Evolutionary conservation across 805 yeast species (phyloP).

Genomic region (Wickerhamiella shivajii): DNA sequence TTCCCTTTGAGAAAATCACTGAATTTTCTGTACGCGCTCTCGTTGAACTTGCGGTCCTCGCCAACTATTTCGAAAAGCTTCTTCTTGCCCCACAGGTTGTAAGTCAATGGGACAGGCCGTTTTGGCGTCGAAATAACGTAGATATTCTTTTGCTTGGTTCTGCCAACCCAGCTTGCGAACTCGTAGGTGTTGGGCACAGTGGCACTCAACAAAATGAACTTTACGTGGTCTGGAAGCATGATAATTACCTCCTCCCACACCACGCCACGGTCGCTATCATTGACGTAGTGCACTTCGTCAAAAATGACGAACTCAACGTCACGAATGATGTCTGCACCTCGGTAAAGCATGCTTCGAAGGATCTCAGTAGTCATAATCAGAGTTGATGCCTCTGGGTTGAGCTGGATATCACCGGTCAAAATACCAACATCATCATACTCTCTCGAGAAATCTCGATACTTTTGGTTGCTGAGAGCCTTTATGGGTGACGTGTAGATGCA

Average conservation of each 20-base stretch:
- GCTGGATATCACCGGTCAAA: constrained; percentile 95
- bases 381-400: constrained; percentile 91
- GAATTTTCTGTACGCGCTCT: constrained; percentile 34
- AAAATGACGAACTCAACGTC: constrained; percentile 96
- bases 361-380: constrained; percentile 97
- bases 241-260: constrained; percentile 99
- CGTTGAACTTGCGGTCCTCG: constrained; percentile 54
- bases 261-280: constrained; percentile 93
- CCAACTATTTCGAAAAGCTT: constrained; percentile 60
- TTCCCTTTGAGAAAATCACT: background rate
- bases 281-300: constrained; percentile 96
- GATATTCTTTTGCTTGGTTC: constrained; percentile 90
- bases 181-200: constrained; percentile 98
- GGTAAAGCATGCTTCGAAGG: constrained; percentile 82
- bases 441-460: constrained; percentile 74
- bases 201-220: constrained; percentile 80
- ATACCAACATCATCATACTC: constrained; percentile 81
- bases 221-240: constrained; percentile 93
- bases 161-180: constrained; percentile 97
- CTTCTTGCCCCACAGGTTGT: constrained; percentile 70
- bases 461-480: constrained; percentile 79
- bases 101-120: constrained; percentile 91
- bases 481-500: constrained; percentile 94
- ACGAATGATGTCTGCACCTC: constrained; percentile 92
- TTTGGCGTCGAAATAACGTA: constrained; percentile 93